Conservation (phyloP, 768 basidiomycete species). For the Exsudoporus frostii region DNA sequence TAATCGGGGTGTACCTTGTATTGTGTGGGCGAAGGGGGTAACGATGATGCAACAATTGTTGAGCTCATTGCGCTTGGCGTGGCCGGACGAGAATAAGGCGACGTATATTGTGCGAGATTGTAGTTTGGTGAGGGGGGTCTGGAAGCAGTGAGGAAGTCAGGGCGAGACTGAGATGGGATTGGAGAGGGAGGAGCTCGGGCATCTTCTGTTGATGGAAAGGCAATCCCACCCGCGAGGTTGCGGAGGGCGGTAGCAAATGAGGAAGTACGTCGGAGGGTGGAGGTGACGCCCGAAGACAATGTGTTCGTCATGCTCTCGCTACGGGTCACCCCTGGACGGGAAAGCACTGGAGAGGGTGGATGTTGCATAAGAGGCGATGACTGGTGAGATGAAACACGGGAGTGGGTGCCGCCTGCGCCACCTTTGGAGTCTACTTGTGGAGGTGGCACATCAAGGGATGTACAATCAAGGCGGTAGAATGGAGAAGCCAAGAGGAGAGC, state of each 20-base stretch:
- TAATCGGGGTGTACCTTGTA: slow-evolving; percentile 49
- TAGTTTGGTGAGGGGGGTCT: slow-evolving; percentile 77
- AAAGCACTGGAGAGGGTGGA: slow-evolving; percentile 44
- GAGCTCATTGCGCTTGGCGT: slow-evolving; percentile 35
- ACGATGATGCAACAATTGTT: slow-evolving; percentile 27
- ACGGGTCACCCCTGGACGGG: slow-evolving; percentile 50
- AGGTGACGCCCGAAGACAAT: slow-evolving; percentile 58
- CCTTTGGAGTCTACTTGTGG: slow-evolving; percentile 37
- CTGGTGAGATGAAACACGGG: slow-evolving; percentile 48
- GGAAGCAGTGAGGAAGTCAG: slow-evolving; percentile 42
- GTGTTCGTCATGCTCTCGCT: slow-evolving; percentile 63
- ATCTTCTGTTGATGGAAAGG: slow-evolving; percentile 67
- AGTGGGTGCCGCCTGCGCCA: slow-evolving; percentile 31
- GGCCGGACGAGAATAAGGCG: slow-evolving; percentile 64
- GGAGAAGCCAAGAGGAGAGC: slow-evolving; percentile 88
- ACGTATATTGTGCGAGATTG: slow-evolving; percentile 71
- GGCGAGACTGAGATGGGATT: slow-evolving; percentile 20
- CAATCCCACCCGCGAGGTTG: slow-evolving; percentile 63
- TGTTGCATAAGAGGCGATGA: slow-evolving; percentile 44
- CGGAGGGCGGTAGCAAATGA: slow-evolving; percentile 78
- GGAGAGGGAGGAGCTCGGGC: slow-evolving; percentile 38
- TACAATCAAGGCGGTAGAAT: slow-evolving; percentile 69
- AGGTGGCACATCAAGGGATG: slow-evolving; percentile 54
- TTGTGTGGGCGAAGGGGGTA: slow-evolving; percentile 32
- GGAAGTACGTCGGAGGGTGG: slow-evolving; percentile 72